A percentile compares a stretch with the other conserved stretches of the same genome.
phyloP scores from a whole-genome alignment of 768 basidiomycete species.

The Boletus rubroflammeus region DNA sequence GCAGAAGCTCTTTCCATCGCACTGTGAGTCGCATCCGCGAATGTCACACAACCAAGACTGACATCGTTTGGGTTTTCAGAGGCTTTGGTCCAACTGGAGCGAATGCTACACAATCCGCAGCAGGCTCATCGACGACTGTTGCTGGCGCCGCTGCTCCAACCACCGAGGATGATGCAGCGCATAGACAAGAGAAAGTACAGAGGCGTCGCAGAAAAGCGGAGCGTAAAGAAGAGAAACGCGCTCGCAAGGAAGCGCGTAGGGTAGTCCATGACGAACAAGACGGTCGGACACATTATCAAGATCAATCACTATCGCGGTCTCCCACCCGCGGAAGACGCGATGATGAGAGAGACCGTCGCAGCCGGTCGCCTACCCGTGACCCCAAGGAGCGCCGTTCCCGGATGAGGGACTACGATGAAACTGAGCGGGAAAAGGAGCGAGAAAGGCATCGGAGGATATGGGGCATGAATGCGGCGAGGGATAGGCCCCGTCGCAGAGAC shows the following conservation, averaged over 20 bases:
- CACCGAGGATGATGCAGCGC: slow-evolving; percentile 31
- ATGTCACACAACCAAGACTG: background rate
- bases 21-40: slow-evolving; percentile 47
- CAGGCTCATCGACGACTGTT: slow-evolving; percentile 18
- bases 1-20: slow-evolving; percentile 83
- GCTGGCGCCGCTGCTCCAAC: slow-evolving; percentile 12
- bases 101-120: slow-evolving; percentile 23
- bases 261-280: slow-evolving; percentile 34
- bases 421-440: slow-evolving; percentile 30
- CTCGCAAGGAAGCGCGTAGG: slow-evolving; percentile 48
- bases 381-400: slow-evolving; percentile 19
- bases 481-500: slow-evolving; percentile 26
- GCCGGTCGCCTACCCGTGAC: slow-evolving; percentile 28
- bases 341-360: slow-evolving; percentile 25
- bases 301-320: slow-evolving; percentile 37
- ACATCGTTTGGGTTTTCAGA: slow-evolving; percentile 37
- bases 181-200: slow-evolving; percentile 45
- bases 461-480: slow-evolving; percentile 45
- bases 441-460: slow-evolving; percentile 50
- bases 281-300: slow-evolving; percentile 20
- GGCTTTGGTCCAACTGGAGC: slow-evolving; percentile 64
- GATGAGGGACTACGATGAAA: slow-evolving; percentile 26
- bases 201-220: slow-evolving; percentile 49
- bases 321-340: slow-evolving; percentile 20
- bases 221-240: slow-evolving; percentile 58